Percentiles rank a stretch among this genome's conserved stretches.
phyloP scores from a whole-genome alignment of 164 flowering plant genomes.

The Aristolochia fimbriata region DNA sequence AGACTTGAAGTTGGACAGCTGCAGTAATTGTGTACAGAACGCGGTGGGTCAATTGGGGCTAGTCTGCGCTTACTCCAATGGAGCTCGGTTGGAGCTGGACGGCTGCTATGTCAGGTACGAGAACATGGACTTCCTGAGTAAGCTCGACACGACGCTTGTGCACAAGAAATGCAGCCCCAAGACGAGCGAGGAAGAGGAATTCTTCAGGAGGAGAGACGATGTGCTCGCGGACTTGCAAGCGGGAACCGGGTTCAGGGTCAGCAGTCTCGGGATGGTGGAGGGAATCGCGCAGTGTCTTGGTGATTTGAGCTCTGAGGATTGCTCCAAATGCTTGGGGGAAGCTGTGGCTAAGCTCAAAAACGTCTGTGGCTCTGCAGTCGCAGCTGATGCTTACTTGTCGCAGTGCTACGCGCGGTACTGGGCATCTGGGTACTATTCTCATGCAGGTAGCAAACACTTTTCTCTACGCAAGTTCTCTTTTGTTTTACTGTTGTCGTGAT shows the following conservation, averaged over 20 bases:
- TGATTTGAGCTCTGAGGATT: conserved; percentile 51
- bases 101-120: conserved; percentile 62
- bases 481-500: too few relatives aligned
- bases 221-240: conserved; percentile 56
- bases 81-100: conserved; percentile 61
- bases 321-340: conserved; percentile 51
- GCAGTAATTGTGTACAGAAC: conserved; percentile 44
- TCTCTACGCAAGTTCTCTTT: too few relatives aligned
- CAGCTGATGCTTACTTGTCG: conserved; percentile 67
- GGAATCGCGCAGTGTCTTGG: conserved; percentile 82
- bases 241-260: conserved; percentile 49
- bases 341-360: conserved; percentile 56
- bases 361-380: conserved; percentile 70
- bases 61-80: conserved; percentile 52
- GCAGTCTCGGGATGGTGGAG: conserved; percentile 52
- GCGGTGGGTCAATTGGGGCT: conserved; percentile 48
- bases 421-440: conserved; percentile 66
- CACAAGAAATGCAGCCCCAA: conserved; percentile 63
- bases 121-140: conserved; percentile 50
- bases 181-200: conserved; percentile 45
- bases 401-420: conserved; percentile 88
- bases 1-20: conserved; percentile 42
- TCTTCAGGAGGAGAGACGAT: conserved; percentile 63
- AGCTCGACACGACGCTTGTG: conserved; percentile 41
- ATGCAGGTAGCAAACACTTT: conserved; percentile 25